phyloP scores from a whole-genome alignment of 192 early-diverging fungal genomes.

The Dissophora ornata region DNA sequence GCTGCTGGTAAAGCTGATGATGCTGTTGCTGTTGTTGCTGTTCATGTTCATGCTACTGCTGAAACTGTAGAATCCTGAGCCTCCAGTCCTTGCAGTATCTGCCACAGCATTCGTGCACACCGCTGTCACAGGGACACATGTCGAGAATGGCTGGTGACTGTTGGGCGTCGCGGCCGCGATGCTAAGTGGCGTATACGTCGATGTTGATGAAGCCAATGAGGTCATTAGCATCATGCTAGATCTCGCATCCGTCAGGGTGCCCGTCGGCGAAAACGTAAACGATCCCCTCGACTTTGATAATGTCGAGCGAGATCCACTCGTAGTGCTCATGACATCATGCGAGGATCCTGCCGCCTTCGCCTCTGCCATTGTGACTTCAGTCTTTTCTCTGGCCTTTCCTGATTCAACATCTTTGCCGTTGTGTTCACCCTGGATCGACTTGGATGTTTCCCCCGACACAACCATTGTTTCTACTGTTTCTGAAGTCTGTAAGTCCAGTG shows the following conservation, averaged over 20 bases:
- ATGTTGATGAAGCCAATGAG: constrained; percentile 2
- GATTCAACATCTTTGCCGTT: no score
- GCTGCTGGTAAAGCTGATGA: constrained; percentile 1
- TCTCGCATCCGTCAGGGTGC: not conserved
- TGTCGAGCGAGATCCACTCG: not conserved
- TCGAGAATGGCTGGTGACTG: constrained; percentile 13
- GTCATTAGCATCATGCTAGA: not conserved
- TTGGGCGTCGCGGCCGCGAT: not conserved
- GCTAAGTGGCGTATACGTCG: not conserved
- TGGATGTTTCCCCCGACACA: no score
- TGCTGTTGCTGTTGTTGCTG: not conserved
- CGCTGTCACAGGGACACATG: constrained; percentile 22
- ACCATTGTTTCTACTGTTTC: no score
- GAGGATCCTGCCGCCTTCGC: no score
- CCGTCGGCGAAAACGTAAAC: not conserved
- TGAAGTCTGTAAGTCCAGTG: no score
- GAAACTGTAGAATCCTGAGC: not conserved
- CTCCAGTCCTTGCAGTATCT: not conserved
- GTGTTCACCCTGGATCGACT: no score
- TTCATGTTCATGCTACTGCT: not conserved
- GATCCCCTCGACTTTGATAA: no score
- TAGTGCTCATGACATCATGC: no score
- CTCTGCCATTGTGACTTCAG: no score
- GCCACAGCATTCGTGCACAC: not conserved
- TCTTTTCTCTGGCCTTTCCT: no score